Conservation (phyloP, 1,139 yeast species). For the Eremothecium cymbalariae region DNA sequence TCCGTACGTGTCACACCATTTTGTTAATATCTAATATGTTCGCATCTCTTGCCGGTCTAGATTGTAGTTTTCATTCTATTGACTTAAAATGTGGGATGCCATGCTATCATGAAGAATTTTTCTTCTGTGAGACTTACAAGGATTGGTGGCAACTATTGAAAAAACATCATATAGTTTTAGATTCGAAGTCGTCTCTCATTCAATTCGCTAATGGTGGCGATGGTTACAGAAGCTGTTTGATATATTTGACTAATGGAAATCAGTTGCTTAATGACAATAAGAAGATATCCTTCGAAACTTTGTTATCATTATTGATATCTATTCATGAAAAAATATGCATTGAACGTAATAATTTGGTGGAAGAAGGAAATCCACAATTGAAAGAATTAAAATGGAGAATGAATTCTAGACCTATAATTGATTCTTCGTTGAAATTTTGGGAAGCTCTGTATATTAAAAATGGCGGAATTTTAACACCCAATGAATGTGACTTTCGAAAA, state of each 20-base stretch:
- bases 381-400: constrained; percentile 52
- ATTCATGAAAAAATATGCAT: constrained; percentile 62
- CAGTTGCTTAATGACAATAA: constrained; percentile 32
- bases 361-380: constrained; percentile 33
- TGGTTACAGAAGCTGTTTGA: constrained; percentile 42
- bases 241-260: constrained; percentile 41
- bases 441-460: constrained; percentile 51
- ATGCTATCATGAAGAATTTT: constrained; percentile 59
- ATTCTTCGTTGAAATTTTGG: constrained; percentile 52
- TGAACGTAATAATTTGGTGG: constrained; percentile 37
- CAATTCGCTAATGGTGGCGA: constrained; percentile 53
- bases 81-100: constrained; percentile 64
- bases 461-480: constrained; percentile 52
- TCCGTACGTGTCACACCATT: constrained; percentile 75
- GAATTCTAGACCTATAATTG: constrained; percentile 48
- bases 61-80: constrained; percentile 47
- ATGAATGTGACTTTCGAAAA: constrained; percentile 37
- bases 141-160: constrained; percentile 48
- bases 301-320: constrained; percentile 59
- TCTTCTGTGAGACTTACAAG: constrained; percentile 50
- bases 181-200: constrained; percentile 44
- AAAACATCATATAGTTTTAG: constrained; percentile 34
- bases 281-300: constrained; percentile 46
- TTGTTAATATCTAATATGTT: constrained; percentile 65
- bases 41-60: constrained; percentile 59